phyloP scores from a whole-genome alignment of 257 asterid genomes.

The Buddleja alternifolia region DNA sequence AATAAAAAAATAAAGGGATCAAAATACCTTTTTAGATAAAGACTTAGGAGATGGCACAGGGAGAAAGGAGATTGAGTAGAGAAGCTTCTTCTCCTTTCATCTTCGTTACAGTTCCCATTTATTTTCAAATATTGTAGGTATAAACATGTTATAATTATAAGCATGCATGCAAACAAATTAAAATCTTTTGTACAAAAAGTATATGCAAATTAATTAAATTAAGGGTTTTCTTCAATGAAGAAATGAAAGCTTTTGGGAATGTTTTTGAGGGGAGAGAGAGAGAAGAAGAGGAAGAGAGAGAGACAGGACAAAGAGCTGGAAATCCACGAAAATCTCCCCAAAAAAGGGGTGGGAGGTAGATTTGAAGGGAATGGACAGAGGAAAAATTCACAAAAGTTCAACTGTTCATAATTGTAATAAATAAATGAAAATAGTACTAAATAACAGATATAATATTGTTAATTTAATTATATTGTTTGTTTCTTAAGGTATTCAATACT shows the following conservation, averaged over 20 bases:
- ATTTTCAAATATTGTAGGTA: constrained; percentile 27
- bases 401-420: background rate
- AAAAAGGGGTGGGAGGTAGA: constrained; percentile 30
- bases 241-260: constrained; percentile 18
- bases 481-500: background rate
- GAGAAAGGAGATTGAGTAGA: constrained; percentile 37
- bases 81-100: constrained; percentile 39
- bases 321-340: constrained; percentile 43
- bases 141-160: constrained; percentile 26
- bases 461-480: no score
- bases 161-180: constrained; percentile 44
- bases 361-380: constrained; percentile 32
- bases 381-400: background rate
- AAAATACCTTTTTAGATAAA: constrained; percentile 38
- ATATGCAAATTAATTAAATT: background rate
- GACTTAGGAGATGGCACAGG: constrained; percentile 28
- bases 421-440: background rate
- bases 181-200: background rate
- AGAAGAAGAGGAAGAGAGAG: constrained; percentile 11
- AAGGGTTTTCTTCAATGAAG: constrained; percentile 16
- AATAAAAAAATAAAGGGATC: background rate
- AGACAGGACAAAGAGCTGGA: constrained; percentile 7
- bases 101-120: constrained; percentile 32
- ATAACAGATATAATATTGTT: background rate
- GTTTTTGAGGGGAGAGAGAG: constrained; percentile 8